Evolutionary conservation across 495 filamentous ascomycete genomes (phyloP).

Genomic region (Hyphodiscus hymeniophilus): DNA sequence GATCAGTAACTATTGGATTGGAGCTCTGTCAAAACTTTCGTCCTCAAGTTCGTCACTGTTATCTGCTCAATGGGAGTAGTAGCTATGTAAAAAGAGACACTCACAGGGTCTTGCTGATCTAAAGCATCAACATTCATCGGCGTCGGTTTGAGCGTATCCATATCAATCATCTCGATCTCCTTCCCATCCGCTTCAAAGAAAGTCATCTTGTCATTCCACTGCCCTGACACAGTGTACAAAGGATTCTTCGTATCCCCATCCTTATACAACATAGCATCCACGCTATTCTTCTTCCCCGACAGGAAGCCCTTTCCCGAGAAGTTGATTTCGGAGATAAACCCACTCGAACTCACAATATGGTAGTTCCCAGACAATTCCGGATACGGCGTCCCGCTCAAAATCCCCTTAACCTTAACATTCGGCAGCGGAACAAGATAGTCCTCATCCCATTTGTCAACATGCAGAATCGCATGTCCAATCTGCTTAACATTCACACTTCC

Average conservation of each 20-base stretch:
- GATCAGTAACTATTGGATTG: too few relatives aligned
- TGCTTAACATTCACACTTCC: slow-evolving; percentile 92
- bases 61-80: too few relatives aligned
- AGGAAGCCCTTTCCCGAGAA: slow-evolving; percentile 91
- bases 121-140: slow-evolving; percentile 63
- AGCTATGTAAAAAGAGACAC: too few relatives aligned
- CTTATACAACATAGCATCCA: slow-evolving; percentile 61
- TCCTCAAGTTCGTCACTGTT: too few relatives aligned
- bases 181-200: slow-evolving; percentile 25
- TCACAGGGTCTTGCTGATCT: slow-evolving; percentile 72
- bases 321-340: slow-evolving; percentile 85
- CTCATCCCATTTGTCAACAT: slow-evolving; percentile 59
- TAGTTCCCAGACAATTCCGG: slow-evolving; percentile 78
- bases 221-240: slow-evolving; percentile 77
- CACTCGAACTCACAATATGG: slow-evolving; percentile 76
- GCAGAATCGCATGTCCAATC: slow-evolving; percentile 82
- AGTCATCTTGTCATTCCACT: slow-evolving; percentile 77
- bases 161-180: slow-evolving; percentile 22
- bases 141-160: slow-evolving; percentile 48
- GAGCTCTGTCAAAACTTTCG: too few relatives aligned
- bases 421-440: slow-evolving; percentile 86
- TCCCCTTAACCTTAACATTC: slow-evolving; percentile 80
- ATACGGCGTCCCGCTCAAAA: slow-evolving; percentile 85
- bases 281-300: slow-evolving; percentile 88
- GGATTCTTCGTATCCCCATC: slow-evolving; percentile 66